These are phyloP conservation scores for Cyclotella atomus DNA, from an alignment of 108 stramenopile genomes.

Conservation along the genomic window DNA sequence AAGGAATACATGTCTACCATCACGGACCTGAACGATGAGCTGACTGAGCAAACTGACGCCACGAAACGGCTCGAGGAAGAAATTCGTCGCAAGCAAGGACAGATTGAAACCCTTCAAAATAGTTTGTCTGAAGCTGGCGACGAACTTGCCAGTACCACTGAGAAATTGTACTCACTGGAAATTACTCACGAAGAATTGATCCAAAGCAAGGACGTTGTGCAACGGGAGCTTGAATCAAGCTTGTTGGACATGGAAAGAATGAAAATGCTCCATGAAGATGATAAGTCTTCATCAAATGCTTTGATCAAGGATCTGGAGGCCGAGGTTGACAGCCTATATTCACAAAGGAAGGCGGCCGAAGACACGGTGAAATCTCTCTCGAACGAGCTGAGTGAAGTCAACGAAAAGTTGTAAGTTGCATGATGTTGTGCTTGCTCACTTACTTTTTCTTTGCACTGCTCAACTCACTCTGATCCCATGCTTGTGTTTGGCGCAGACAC, in stretches of 20 bases:
- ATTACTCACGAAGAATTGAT: constrained; percentile 11
- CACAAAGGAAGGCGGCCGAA: constrained; percentile 3
- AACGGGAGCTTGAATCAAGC: constrained; percentile 24
- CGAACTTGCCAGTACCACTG: constrained; percentile 1
- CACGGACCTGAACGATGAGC: constrained; percentile 6
- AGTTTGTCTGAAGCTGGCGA: constrained; percentile 5
- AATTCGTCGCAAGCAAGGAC: constrained; percentile 15
- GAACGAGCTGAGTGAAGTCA: background rate
- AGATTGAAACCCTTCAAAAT: constrained; percentile 23
- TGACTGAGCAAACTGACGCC: constrained; percentile 20
- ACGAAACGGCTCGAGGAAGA: constrained; percentile 18
- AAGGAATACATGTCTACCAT: constrained; percentile 16
- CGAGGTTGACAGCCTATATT: constrained; percentile 8
- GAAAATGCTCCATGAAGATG: constrained; percentile 31
- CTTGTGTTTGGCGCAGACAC: too few relatives aligned
- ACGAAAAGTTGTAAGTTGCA: constrained; percentile 32
- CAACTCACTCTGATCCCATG: too few relatives aligned
- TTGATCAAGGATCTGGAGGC: constrained; percentile 16
- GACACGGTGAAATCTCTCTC: background rate
- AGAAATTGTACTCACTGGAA: constrained; percentile 25
- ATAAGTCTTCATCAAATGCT: constrained; percentile 11
- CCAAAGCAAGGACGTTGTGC: background rate
- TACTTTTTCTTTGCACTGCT: background rate
- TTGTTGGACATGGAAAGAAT: constrained; percentile 35
- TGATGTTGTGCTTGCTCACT: background rate